Conservation (phyloP, 768 basidiomycete species). For the Pulveroboletus sp. region DNA sequence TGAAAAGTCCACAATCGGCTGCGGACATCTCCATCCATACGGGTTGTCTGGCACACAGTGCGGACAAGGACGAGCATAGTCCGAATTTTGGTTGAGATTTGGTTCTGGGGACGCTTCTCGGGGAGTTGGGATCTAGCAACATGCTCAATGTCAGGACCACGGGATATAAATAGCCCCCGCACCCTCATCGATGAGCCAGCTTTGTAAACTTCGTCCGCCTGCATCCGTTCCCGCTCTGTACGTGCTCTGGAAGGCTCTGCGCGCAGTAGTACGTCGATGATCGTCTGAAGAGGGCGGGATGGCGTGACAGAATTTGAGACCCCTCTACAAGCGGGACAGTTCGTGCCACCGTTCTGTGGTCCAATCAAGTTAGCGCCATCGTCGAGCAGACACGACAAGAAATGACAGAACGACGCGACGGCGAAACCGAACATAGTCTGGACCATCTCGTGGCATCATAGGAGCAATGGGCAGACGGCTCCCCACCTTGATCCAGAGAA, state of each 20-base stretch:
- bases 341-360: conserved; percentile 74
- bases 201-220: conserved; percentile 80
- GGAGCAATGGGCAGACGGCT: no score
- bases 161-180: conserved; percentile 16
- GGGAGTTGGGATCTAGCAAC: conserved; percentile 64
- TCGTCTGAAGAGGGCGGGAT: conserved; percentile 67
- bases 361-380: conserved; percentile 10
- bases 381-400: not conserved
- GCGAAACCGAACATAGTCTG: not conserved
- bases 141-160: not conserved
- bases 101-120: conserved; percentile 76
- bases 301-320: conserved; percentile 64
- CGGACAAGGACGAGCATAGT: conserved; percentile 75
- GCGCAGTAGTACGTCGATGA: conserved; percentile 71
- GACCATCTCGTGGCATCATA: conserved; percentile 3
- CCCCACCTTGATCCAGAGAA: conserved; percentile 82
- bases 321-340: conserved; percentile 78
- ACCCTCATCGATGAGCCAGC: conserved; percentile 61
- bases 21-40: conserved; percentile 78
- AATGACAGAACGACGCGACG: not conserved
- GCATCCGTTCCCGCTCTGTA: conserved; percentile 64
- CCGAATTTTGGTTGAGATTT: conserved; percentile 56
- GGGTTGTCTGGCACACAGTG: conserved; percentile 68
- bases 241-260: conserved; percentile 65
- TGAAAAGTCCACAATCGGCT: conserved; percentile 70